Evolutionary conservation across 1,284 basidiomycete species (phyloP).

Genomic region (Mycena sp.): DNA sequence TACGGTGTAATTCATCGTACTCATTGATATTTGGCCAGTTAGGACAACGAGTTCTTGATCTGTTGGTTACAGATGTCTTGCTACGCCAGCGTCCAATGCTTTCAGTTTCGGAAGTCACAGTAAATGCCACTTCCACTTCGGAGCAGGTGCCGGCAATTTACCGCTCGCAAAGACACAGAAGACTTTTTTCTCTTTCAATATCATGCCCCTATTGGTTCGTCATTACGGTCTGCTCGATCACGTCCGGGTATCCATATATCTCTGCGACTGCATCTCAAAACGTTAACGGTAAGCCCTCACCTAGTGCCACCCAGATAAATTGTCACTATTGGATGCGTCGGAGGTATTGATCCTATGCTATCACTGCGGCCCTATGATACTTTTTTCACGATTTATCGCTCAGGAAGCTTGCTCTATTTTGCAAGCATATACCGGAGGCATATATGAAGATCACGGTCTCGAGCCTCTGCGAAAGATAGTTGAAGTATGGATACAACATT

Average conservation of each 20-base stretch:
- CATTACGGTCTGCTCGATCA: slow-evolving; percentile 6
- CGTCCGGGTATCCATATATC: slow-evolving; percentile 4
- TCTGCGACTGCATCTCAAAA: neutral
- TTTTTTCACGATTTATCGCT: slow-evolving; percentile 1
- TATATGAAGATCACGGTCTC: slow-evolving; percentile 65
- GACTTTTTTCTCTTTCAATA: neutral
- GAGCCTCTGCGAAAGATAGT: slow-evolving; percentile 46
- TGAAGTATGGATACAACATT: slow-evolving; percentile 65
- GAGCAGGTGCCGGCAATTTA: neutral
- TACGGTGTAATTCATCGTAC: too few species aligned
- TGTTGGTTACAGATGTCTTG: slow-evolving; percentile 8
- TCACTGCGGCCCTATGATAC: neutral
- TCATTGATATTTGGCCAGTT: slow-evolving; percentile 1
- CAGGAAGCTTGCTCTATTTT: slow-evolving; percentile 74
- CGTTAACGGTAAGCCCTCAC: neutral
- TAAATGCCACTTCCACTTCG: neutral
- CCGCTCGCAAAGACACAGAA: neutral
- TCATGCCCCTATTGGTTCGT: neutral
- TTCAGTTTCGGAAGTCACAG: neutral
- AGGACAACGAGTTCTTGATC: slow-evolving; percentile 4
- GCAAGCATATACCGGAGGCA: slow-evolving; percentile 74
- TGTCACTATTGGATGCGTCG: slow-evolving; percentile 52
- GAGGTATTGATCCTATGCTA: slow-evolving; percentile 54
- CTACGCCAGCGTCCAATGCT: slow-evolving; percentile 14
- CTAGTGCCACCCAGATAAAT: slow-evolving; percentile 56